Base-by-base conservation (phyloP, 2,329 filamentous ascomycete genomes). In the Aspergillus aculeatus region DNA sequence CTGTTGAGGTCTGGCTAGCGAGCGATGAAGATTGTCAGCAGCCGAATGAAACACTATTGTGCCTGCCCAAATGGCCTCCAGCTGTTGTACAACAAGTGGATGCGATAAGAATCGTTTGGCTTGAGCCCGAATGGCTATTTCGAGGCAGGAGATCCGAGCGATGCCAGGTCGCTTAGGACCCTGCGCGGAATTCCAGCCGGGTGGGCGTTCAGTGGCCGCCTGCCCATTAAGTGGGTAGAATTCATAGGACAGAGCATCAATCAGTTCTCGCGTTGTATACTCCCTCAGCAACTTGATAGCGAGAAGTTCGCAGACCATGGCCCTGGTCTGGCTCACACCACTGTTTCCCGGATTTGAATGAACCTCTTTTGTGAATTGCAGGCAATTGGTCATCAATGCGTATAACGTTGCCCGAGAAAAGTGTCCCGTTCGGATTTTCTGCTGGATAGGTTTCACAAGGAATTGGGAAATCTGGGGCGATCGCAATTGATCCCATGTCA, bases 381-480 rank as follows among this genome's bases (percentile, higher is more conserved):
- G 81, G 71, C 91, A 96, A 71, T 98, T 98, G 52, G 93, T 92
- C 83, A 97, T 89, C 66, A 98, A 80, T 2, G 92, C 92, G 77
- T 96, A 97, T 41, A 97, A 76, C 0, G 92, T 95, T 10, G 91
- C 93, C 51, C 90, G 85, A 31, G 89, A 93, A 75, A 96, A 94
- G 76, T 96, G 91, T 54, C 90, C 86, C 16, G 86, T 82, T 62
- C 89, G 87, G 64, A 97, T 93, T 74, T 94, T 89, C 73, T 95
- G 90, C 75, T 95, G 92, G 81, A 97, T 95, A 2, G 94, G 94
- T 80, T 97, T 97, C 72, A 97, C 85, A 38, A 98, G 84, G 73
- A 98, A 98, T 72, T 96, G 93, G 16, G 92, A 96, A 58, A 98
- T 89, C 73, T 98, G 94, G 3, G 94, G 94, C n/a, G 92, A 96